phyloP scores from a whole-genome alignment of 2,329 filamentous ascomycete genomes.

The Xylariaceae sp. region DNA sequence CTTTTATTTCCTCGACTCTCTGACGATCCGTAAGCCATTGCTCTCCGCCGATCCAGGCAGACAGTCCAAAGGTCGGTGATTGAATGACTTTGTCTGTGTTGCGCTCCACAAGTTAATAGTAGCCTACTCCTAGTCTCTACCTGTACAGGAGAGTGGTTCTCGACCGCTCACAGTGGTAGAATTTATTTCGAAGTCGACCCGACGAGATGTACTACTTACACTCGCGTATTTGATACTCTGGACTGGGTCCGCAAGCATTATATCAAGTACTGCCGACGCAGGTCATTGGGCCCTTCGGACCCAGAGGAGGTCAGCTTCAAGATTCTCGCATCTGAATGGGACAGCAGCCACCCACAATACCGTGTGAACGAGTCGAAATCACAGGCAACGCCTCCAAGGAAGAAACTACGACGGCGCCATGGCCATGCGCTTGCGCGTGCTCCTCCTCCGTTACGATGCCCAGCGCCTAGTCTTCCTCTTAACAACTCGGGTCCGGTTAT shows the following conservation, averaged over 20 bases:
- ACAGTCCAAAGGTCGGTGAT: not conserved
- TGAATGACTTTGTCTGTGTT: not conserved
- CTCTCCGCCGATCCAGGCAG: constrained; percentile 1
- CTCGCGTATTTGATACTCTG: constrained; percentile 32
- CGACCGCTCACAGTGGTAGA: constrained; percentile 22
- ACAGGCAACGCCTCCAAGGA: constrained; percentile 5
- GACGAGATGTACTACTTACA: constrained; percentile 33
- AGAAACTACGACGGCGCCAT: constrained; percentile 11
- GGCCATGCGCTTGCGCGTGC: constrained; percentile 2
- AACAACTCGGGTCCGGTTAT: constrained; percentile 1
- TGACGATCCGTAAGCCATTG: constrained; percentile 31
- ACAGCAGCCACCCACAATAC: constrained; percentile 15
- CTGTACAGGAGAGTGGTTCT: constrained; percentile 22
- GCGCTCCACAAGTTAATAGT: constrained; percentile 7
- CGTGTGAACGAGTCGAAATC: constrained; percentile 8
- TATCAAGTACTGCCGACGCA: constrained; percentile 32
- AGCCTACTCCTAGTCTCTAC: constrained; percentile 6
- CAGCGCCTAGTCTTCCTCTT: not conserved
- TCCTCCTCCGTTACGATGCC: constrained; percentile 5
- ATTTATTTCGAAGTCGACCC: constrained; percentile 32
- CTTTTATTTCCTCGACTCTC: constrained; percentile 42
- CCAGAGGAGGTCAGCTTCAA: constrained; percentile 37
- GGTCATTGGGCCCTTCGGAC: constrained; percentile 27
- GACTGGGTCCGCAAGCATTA: constrained; percentile 37
- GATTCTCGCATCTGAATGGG: constrained; percentile 39